Conservation (phyloP, 2,329 filamentous ascomycete species). For the Stenocarpella maydis region DNA sequence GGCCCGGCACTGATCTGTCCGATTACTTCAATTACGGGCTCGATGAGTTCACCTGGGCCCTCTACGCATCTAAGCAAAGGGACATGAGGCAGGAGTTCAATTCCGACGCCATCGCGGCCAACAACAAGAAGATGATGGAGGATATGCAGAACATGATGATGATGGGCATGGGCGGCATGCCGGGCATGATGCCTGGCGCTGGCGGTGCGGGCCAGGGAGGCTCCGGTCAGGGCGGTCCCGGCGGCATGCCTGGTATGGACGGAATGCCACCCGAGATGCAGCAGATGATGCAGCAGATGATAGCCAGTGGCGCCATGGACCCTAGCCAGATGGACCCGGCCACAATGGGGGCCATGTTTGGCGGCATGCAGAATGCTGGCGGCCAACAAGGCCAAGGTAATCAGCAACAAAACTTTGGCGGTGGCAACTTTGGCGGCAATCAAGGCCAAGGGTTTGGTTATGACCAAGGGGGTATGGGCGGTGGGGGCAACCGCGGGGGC, state of each 20-base stretch:
- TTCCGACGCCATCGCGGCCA: slow-evolving; percentile 68
- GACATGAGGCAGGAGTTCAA: slow-evolving; percentile 78
- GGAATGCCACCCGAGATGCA: slow-evolving; percentile 74
- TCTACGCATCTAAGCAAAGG: slow-evolving; percentile 91
- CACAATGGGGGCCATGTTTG: slow-evolving; percentile 67
- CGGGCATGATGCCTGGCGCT: slow-evolving; percentile 46
- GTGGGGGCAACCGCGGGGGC: slow-evolving; percentile 44
- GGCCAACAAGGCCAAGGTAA: slow-evolving; percentile 54
- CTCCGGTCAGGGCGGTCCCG: slow-evolving; percentile 39
- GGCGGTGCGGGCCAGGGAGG: slow-evolving; percentile 39
- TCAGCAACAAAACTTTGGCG: slow-evolving; percentile 61
- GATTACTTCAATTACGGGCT: slow-evolving; percentile 99
- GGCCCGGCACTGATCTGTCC: slow-evolving; percentile 91
- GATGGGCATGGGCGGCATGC: slow-evolving; percentile 55
- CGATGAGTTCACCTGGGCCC: slow-evolving; percentile 97
- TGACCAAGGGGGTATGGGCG: slow-evolving; percentile 55
- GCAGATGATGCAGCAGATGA: slow-evolving; percentile 75
- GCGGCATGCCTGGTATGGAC: slow-evolving; percentile 65
- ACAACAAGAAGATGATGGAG: slow-evolving; percentile 81
- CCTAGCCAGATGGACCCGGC: slow-evolving; percentile 71
- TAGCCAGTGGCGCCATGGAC: slow-evolving; percentile 67
- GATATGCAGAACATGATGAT: slow-evolving; percentile 75
- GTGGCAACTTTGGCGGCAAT: slow-evolving; percentile 59
- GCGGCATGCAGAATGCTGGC: slow-evolving; percentile 60
- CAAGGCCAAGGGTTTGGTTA: slow-evolving; percentile 61